Percentiles rank a stretch among this genome's conserved stretches.
Conservation (phyloP, 345 rosid genomes). For the Boechera retrofracta region DNA sequence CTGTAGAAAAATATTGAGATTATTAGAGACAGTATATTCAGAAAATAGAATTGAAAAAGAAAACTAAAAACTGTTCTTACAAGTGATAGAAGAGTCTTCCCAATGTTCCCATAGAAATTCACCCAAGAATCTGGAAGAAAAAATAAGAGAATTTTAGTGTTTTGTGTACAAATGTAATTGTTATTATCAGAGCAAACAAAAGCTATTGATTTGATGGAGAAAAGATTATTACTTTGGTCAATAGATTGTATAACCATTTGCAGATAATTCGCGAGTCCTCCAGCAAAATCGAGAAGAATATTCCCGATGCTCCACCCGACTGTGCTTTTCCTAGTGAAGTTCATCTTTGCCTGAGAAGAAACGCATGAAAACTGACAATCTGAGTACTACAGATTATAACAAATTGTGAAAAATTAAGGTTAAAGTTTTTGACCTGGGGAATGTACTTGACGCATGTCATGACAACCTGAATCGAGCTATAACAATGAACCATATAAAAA, state of each 20-base stretch:
- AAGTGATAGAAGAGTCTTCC: constrained; percentile 85
- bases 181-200: constrained; percentile 11
- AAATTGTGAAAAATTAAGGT: neutral
- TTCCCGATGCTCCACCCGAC: constrained; percentile 92
- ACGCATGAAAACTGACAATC: neutral
- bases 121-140: constrained; percentile 82
- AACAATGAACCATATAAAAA: constrained; percentile 28
- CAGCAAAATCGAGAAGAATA: constrained; percentile 82
- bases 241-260: constrained; percentile 84
- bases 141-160: neutral
- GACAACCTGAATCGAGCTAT: constrained; percentile 85
- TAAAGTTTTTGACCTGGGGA: constrained; percentile 69
- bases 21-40: constrained; percentile 16
- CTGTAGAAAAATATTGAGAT: constrained; percentile 50
- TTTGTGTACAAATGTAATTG: neutral
- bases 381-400: neutral
- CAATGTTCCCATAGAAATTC: constrained; percentile 92
- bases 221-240: constrained; percentile 69
- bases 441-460: constrained; percentile 88
- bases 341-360: constrained; percentile 70
- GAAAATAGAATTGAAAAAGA: neutral
- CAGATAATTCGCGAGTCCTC: constrained; percentile 69
- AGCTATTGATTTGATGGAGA: constrained; percentile 16
- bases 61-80: constrained; percentile 49
- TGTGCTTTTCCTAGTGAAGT: constrained; percentile 83